These are phyloP conservation scores for Fraxinus xanthoxyloides DNA, from an alignment of 305 asterid species.

Conservation along the genomic window DNA sequence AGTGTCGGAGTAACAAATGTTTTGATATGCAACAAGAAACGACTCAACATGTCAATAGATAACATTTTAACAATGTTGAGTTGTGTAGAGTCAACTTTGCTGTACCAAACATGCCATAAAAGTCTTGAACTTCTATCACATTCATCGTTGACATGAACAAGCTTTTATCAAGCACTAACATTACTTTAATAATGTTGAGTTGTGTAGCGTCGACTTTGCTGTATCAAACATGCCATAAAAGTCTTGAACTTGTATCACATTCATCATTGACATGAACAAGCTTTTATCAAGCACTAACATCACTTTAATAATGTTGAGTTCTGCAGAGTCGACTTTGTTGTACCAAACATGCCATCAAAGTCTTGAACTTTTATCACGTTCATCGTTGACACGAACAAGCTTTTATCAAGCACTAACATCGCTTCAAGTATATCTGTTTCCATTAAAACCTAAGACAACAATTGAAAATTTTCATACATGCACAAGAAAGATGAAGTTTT, in stretches of 20 bases:
- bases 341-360: too few species aligned
- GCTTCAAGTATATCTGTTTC: background rate
- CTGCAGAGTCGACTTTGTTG: too few species aligned
- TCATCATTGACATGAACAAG: background rate
- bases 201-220: background rate
- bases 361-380: background rate
- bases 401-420: background rate
- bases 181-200: background rate
- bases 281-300: background rate
- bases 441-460: background rate
- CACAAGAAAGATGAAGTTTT: background rate
- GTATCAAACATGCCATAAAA: background rate
- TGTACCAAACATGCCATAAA: background rate
- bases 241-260: background rate
- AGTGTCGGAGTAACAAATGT: conserved; percentile 22
- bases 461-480: background rate
- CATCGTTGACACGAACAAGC: background rate
- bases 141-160: background rate
- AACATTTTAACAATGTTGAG: background rate
- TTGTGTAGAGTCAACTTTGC: background rate
- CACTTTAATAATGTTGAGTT: too few species aligned
- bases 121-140: background rate
- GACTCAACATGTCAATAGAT: background rate
- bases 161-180: background rate
- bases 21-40: background rate